These are phyloP conservation scores for Canariomyces notabilis DNA, from an alignment of 2,329 filamentous ascomycete genomes.

Conservation along the genomic window DNA sequence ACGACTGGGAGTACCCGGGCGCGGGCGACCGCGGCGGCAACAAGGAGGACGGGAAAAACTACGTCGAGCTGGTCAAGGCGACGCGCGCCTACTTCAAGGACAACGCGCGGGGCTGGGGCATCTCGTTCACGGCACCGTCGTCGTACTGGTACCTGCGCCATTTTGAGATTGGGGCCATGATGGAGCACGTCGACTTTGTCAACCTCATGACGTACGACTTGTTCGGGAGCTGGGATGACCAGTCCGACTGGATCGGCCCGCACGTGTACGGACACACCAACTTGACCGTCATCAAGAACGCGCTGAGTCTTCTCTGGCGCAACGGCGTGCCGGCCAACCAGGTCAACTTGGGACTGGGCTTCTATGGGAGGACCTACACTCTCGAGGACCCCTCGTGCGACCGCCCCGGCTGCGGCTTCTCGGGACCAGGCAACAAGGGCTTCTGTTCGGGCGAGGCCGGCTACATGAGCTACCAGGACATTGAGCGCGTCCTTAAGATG, in stretches of 20 bases:
- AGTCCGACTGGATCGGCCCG: conserved; percentile 27
- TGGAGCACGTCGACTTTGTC: conserved; percentile 34
- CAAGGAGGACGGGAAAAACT: conserved; percentile 25
- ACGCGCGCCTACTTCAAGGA: conserved; percentile 6
- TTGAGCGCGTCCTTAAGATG: conserved; percentile 26
- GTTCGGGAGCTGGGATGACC: conserved; percentile 37
- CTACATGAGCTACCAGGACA: conserved; percentile 31
- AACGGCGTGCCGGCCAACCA: conserved; percentile 38
- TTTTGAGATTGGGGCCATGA: conserved; percentile 24
- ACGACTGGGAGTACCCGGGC: conserved; percentile 29
- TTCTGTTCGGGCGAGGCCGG: conserved; percentile 29
- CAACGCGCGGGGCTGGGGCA: conserved; percentile 9
- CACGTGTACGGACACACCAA: conserved; percentile 40
- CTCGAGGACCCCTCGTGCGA: conserved; percentile 25
- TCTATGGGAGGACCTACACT: conserved; percentile 39
- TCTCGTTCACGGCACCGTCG: conserved; percentile 27
- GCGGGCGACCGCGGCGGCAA: conserved; percentile 28
- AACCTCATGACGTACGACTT: conserved; percentile 45
- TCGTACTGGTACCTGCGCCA: conserved; percentile 28
- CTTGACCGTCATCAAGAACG: conserved; percentile 41
- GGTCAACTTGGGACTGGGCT: conserved; percentile 41
- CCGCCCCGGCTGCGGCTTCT: conserved; percentile 29
- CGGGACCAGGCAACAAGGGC: conserved; percentile 24
- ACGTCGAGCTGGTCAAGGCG: conserved; percentile 23
- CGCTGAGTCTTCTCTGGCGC: conserved; percentile 44